A percentile compares a stretch with the other conserved stretches of the same genome.
Conservation (phyloP, 305 asterid genomes). For the Andrographis paniculata region DNA sequence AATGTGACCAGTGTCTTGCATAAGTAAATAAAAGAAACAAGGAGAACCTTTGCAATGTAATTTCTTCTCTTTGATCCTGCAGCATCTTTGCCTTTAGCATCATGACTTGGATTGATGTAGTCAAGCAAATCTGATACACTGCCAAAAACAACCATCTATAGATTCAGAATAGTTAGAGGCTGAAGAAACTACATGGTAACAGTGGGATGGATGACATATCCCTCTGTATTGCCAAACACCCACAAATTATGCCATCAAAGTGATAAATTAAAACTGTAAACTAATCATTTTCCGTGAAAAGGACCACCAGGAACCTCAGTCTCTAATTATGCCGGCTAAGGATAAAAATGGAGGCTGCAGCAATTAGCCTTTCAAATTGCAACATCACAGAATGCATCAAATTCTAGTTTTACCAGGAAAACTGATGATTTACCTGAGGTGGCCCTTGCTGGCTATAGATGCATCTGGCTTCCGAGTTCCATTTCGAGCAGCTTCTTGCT, state of each 20-base stretch:
- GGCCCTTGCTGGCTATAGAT: constrained; percentile 99
- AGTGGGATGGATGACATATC: background rate
- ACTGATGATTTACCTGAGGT: constrained; percentile 61
- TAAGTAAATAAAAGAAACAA: constrained; percentile 21
- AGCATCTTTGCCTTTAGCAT: constrained; percentile 71
- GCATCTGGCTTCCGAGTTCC: constrained; percentile 97
- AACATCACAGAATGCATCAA: constrained; percentile 13
- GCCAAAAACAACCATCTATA: constrained; percentile 28
- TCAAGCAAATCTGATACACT: constrained; percentile 98
- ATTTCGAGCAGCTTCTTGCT: constrained; percentile 97
- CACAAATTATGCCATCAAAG: constrained; percentile 6
- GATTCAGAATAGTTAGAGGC: background rate
- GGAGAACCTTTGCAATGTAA: constrained; percentile 52
- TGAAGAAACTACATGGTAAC: background rate
- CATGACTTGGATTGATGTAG: constrained; percentile 84
- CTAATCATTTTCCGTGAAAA: background rate
- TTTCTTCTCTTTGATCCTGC: constrained; percentile 63
- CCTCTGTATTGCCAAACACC: background rate
- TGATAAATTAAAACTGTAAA: background rate
- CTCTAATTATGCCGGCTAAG: constrained; percentile 6
- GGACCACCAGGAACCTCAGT: constrained; percentile 6
- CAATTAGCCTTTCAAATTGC: background rate
- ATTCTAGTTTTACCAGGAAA: constrained; percentile 13
- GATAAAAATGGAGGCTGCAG: constrained; percentile 2
- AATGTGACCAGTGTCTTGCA: constrained; percentile 15